A percentile compares a stretch with the other conserved stretches of the same genome.
phyloP scores from a whole-genome alignment of 1,139 yeast genomes.

The Wickerhamomyces sp. region DNA sequence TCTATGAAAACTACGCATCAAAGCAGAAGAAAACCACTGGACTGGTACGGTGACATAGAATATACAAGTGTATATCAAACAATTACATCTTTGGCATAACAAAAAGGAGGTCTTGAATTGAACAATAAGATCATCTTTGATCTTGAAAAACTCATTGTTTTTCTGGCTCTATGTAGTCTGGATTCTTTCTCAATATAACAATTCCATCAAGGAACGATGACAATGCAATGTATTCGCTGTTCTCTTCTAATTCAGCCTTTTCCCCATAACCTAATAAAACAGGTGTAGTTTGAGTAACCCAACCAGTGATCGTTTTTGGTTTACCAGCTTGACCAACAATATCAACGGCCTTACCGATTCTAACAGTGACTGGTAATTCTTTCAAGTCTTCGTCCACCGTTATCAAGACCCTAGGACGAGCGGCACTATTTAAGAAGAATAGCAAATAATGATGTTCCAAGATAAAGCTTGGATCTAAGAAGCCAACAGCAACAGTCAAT shows the following conservation, averaged over 20 bases:
- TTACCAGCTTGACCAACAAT: conserved; percentile 99
- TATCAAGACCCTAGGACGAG: conserved; percentile 88
- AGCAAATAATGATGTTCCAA: conserved; percentile 72
- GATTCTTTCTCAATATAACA: conserved; percentile 87
- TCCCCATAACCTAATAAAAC: conserved; percentile 91
- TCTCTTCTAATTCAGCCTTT: conserved; percentile 88
- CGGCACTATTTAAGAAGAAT: conserved; percentile 82
- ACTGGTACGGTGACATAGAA: not conserved
- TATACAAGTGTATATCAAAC: too few relatives aligned
- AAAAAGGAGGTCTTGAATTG: not conserved
- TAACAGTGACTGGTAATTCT: conserved; percentile 83
- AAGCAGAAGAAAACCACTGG: not conserved
- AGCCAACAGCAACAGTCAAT: conserved; percentile 77
- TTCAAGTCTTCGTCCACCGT: conserved; percentile 85
- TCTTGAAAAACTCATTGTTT: conserved; percentile 11
- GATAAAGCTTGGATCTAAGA: conserved; percentile 73
- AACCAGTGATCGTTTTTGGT: conserved; percentile 97
- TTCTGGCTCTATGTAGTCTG: conserved; percentile 68
- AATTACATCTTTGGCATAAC: not conserved
- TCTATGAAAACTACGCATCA: not conserved
- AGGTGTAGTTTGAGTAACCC: conserved; percentile 99
- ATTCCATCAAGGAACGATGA: conserved; percentile 86
- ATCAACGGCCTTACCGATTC: conserved; percentile 99
- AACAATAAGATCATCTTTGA: not conserved
- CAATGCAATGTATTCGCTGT: conserved; percentile 84